These are phyloP conservation scores for Pichia ethanolica DNA, from an alignment of 805 yeast species.

Conservation along the genomic window DNA sequence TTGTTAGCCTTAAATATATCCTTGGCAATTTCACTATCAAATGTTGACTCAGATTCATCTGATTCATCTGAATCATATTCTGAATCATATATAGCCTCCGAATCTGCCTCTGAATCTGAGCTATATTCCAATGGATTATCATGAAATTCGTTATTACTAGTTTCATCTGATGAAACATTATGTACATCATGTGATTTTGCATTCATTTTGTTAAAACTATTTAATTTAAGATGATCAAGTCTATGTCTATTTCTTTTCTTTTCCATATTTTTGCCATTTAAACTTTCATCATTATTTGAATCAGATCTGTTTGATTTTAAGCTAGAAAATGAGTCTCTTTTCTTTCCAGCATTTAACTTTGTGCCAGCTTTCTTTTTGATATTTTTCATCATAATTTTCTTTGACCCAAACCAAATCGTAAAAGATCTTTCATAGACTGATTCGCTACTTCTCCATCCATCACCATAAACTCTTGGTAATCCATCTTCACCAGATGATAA, in stretches of 20 bases:
- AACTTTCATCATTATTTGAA: too few species aligned
- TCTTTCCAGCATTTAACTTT: neutral
- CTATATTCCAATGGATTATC: too few species aligned
- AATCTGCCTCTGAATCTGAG: too few species aligned
- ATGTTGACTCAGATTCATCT: neutral
- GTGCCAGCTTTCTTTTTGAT: constrained; percentile 6
- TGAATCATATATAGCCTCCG: too few species aligned
- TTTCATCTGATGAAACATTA: too few species aligned
- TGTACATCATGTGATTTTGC: too few species aligned
- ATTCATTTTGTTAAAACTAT: too few species aligned
- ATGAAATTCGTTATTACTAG: too few species aligned
- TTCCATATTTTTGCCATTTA: too few species aligned
- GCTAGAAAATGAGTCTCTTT: neutral
- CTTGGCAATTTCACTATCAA: neutral
- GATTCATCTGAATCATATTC: neutral
- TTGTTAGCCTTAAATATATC: neutral
- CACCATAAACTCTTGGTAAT: constrained; percentile 65
- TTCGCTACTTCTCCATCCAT: constrained; percentile 82
- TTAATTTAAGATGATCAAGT: too few species aligned
- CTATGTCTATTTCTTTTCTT: too few species aligned
- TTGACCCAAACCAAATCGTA: constrained; percentile 76
- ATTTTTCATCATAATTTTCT: constrained; percentile 35
- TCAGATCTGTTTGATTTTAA: too few species aligned
- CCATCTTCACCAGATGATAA: constrained; percentile 47
- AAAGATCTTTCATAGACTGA: constrained; percentile 70